Conservation (phyloP, 495 filamentous ascomycete genomes). For the Penicillium simplicissimum region DNA sequence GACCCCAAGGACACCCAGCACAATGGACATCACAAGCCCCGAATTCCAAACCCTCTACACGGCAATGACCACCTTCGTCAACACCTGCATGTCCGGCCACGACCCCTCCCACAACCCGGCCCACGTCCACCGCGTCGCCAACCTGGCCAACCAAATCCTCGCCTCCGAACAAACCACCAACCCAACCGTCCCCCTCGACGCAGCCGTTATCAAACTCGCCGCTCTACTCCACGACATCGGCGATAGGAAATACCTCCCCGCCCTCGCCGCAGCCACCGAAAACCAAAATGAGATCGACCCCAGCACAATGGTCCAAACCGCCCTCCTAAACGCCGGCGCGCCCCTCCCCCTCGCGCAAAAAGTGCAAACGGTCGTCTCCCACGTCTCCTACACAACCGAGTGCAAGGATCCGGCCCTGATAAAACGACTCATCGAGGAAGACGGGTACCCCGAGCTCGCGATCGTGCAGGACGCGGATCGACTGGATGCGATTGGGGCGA, state of each 20-base stretch:
- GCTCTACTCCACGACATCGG: slow-evolving; percentile 86
- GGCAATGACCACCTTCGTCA: slow-evolving; percentile 57
- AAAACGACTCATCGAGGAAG: slow-evolving; percentile 48
- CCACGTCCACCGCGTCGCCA: slow-evolving; percentile 78
- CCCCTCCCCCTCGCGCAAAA: slow-evolving; percentile 54
- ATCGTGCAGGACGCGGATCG: slow-evolving; percentile 91
- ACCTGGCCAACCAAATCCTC: slow-evolving; percentile 65
- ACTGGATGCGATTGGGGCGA: slow-evolving; percentile 82
- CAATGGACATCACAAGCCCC: slow-evolving; percentile 11
- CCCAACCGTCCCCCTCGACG: slow-evolving; percentile 44
- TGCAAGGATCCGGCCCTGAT: slow-evolving; percentile 56
- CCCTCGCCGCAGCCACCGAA: neutral
- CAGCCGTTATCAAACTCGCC: slow-evolving; percentile 63
- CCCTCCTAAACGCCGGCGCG: slow-evolving; percentile 60
- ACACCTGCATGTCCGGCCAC: slow-evolving; percentile 73
- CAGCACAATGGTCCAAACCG: slow-evolving; percentile 53
- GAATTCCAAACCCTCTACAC: slow-evolving; percentile 42
- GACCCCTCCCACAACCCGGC: slow-evolving; percentile 84
- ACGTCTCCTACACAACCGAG: slow-evolving; percentile 80
- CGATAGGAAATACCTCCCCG: slow-evolving; percentile 73
- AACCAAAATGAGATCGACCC: slow-evolving; percentile 31
- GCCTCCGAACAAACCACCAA: slow-evolving; percentile 39
- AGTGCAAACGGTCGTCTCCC: slow-evolving; percentile 67
- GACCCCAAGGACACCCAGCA: neutral
- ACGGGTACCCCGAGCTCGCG: slow-evolving; percentile 67